Conservation (phyloP, 331 rosid species). For the Quercus phellos region DNA sequence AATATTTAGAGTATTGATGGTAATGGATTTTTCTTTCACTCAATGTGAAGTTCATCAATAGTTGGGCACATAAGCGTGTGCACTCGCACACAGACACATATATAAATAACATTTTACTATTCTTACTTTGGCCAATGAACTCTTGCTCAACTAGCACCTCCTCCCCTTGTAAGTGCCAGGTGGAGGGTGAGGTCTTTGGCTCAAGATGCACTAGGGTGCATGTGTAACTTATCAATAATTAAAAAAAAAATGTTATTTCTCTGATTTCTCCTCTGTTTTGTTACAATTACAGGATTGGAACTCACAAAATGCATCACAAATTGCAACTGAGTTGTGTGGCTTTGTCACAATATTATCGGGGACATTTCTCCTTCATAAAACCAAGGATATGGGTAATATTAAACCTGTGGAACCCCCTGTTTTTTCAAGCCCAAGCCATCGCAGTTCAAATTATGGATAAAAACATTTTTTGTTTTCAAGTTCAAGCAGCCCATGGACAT, state of each 20-base stretch:
- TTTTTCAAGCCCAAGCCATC: constrained; percentile 3
- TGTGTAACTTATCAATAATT: too few relatives aligned
- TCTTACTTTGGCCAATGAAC: too few relatives aligned
- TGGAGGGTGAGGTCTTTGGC: too few relatives aligned
- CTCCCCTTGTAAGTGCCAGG: too few relatives aligned
- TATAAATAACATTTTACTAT: too few relatives aligned
- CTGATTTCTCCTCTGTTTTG: background rate
- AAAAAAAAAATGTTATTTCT: background rate
- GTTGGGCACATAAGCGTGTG: background rate
- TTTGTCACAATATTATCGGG: constrained; percentile 85
- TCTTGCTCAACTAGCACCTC: too few relatives aligned
- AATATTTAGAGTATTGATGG: too few relatives aligned
- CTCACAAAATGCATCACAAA: constrained; percentile 60
- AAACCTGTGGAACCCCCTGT: constrained; percentile 18
- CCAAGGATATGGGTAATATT: constrained; percentile 72
- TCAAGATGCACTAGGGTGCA: too few relatives aligned
- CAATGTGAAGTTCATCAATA: background rate
- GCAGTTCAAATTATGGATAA: background rate
- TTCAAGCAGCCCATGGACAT: background rate
- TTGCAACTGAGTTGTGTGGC: constrained; percentile 74
- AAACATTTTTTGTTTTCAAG: background rate
- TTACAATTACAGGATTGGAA: constrained; percentile 65
- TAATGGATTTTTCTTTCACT: background rate
- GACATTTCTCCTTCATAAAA: constrained; percentile 86
- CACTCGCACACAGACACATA: too few relatives aligned